Evolutionary conservation across 2,329 filamentous ascomycete genomes (phyloP).

Genomic region (Didymella keratinophila): DNA sequence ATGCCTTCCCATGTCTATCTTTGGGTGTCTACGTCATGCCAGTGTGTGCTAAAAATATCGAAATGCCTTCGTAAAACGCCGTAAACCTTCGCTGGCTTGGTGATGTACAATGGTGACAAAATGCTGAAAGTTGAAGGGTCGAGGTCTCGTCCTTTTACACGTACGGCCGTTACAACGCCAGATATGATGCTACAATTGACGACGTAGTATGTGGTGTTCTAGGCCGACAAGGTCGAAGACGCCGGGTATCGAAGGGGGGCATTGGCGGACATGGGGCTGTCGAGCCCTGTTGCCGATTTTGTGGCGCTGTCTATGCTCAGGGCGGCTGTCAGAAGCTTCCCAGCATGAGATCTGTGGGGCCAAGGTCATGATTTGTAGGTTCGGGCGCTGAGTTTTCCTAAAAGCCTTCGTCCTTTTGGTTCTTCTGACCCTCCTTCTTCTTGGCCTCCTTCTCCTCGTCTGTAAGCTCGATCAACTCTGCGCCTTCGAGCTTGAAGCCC

Average conservation of each 20-base stretch:
- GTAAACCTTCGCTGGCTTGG: neutral
- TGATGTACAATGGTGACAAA: constrained; percentile 7
- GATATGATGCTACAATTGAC: neutral
- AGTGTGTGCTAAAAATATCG: neutral
- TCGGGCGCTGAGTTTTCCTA: constrained; percentile 18
- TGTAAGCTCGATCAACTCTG: constrained; percentile 44
- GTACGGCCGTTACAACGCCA: neutral
- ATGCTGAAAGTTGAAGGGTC: neutral
- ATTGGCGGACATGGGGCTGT: neutral
- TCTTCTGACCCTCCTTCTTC: constrained; percentile 35
- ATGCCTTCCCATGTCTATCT: constrained; percentile 11
- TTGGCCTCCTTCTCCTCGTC: constrained; percentile 40
- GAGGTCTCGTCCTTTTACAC: neutral
- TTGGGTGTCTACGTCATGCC: constrained; percentile 11
- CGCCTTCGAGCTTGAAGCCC: constrained; percentile 44
- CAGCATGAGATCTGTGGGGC: neutral
- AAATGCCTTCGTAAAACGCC: constrained; percentile 8
- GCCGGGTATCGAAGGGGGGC: neutral
- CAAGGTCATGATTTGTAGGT: neutral
- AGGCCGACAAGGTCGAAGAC: neutral
- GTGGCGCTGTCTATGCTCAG: neutral
- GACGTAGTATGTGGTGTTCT: neutral
- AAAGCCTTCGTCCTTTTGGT: constrained; percentile 49
- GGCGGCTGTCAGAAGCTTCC: too few relatives aligned
- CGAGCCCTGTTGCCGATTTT: neutral